Evolutionary conservation across 495 filamentous ascomycete genomes (phyloP), one percentile per base, ranked within the genome.

Genomic region (Penicillium manginii): DNA sequence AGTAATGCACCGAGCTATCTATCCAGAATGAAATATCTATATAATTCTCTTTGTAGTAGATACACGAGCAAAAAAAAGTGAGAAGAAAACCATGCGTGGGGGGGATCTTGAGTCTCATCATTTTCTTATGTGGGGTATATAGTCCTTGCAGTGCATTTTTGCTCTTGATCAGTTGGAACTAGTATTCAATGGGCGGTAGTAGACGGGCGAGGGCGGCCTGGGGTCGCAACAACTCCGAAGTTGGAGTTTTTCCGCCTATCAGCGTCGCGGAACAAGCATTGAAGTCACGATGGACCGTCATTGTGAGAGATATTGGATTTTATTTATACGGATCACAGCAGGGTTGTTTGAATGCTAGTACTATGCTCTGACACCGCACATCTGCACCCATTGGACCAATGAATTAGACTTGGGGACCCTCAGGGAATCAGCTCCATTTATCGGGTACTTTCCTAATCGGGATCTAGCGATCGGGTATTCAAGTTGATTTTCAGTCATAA

Each of bases 181-280:
- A 43, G n/a, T 43, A 43, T 17, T 18, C 40, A 19, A 43, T 9
- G 40, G 23, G 18, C 23, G 46, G 33, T 29, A 43, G 39, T n/a
- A 35, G 37, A 52, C 6, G 40, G 40, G 8, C 33, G 35, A 52
- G 9, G 54, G 14, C 14, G 23, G 40, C 18, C 14, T 15, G 12
- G 40, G 23, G 45, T 62, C 57, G 65, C 62, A 65, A 60, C 54
- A 54, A 50, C 53, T 57, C 54, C 59, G 54, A 66, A 15, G 29
- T 12, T 19, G 26, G 39, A 37, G 26, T 61, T 64, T 43, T 43
- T 43, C 40, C 40, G 40, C 40, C 40, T 43, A 43, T 43, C 40
- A 43, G 2, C 15, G 18, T 47, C 40, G 8, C 40, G 40, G 40
- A 43, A 43, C 40, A 43, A n/a, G 3, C 15, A 17, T 43, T 43